phyloP scores from a whole-genome alignment of 129 eudicot genomes.

The Smallanthus sonchifolius region DNA sequence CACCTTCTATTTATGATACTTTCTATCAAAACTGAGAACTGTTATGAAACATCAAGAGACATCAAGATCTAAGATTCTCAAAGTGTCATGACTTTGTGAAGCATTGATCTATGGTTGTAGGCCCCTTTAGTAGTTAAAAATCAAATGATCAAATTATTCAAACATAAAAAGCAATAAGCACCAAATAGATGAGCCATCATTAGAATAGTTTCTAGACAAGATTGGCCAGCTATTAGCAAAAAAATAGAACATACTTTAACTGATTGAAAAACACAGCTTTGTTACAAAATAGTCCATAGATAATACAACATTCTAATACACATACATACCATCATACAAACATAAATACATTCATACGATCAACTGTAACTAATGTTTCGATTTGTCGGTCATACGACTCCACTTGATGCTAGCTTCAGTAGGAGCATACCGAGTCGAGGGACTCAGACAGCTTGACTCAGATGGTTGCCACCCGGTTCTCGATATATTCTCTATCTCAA shows the following conservation, averaged over 20 bases:
- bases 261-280: constrained; percentile 15
- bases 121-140: constrained; percentile 1
- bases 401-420: constrained; percentile 78
- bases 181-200: constrained; percentile 20
- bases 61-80: constrained; percentile 16
- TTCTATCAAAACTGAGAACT: not conserved
- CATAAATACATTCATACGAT: not conserved
- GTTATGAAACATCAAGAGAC: constrained; percentile 16
- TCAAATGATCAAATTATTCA: constrained; percentile 16
- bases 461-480: constrained; percentile 32
- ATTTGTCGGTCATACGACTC: constrained; percentile 54
- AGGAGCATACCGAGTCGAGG: constrained; percentile 61
- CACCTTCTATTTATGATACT: no score
- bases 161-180: constrained; percentile 21
- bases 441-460: constrained; percentile 35
- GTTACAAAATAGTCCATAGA: constrained; percentile 11
- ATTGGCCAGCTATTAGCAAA: constrained; percentile 1
- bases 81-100: constrained; percentile 25
- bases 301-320: not conserved
- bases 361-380: constrained; percentile 20
- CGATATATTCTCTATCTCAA: constrained; percentile 67
- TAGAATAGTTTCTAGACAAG: constrained; percentile 23
- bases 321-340: not conserved
- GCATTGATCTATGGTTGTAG: constrained; percentile 29
- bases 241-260: not conserved